Conservation (phyloP, 1,284 basidiomycete genomes). For the Melampsora americana region DNA sequence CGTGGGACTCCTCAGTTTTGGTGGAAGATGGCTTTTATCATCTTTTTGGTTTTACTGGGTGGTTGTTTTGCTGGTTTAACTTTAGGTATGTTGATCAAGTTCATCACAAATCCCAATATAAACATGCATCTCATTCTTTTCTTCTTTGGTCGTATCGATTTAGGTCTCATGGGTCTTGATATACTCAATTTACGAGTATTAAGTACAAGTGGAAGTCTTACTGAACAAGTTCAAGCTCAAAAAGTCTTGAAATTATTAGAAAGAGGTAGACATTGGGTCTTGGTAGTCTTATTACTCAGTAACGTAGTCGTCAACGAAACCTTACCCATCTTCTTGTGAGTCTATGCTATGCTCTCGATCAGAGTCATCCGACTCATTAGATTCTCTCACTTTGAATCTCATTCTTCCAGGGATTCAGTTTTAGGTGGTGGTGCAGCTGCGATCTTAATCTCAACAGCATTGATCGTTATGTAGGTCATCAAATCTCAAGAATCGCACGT, state of each 20-base stretch:
- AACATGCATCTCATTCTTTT: background rate
- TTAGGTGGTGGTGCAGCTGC: constrained; percentile 42
- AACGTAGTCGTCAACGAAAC: constrained; percentile 59
- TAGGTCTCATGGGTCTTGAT: constrained; percentile 87
- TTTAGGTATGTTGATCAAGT: constrained; percentile 12
- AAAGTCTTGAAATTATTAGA: constrained; percentile 57
- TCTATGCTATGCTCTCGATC: background rate
- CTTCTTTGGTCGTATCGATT: background rate
- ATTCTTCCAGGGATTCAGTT: constrained; percentile 26
- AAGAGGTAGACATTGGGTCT: constrained; percentile 55
- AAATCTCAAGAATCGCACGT: background rate
- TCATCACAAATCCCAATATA: no score
- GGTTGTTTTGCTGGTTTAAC: constrained; percentile 44
- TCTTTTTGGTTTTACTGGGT: constrained; percentile 35
- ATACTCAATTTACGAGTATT: constrained; percentile 67
- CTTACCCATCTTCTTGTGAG: constrained; percentile 57
- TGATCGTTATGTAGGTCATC: constrained; percentile 35
- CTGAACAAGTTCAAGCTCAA: constrained; percentile 56
- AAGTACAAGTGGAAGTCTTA: constrained; percentile 55
- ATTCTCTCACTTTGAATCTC: background rate
- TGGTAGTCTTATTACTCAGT: constrained; percentile 57
- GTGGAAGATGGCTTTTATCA: constrained; percentile 41
- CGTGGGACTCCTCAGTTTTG: constrained; percentile 33
- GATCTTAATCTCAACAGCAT: constrained; percentile 41
- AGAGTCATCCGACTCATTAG: background rate